Evolutionary conservation across 2,329 filamentous ascomycete genomes (phyloP).

Genomic region (Beauveria asiatica): DNA sequence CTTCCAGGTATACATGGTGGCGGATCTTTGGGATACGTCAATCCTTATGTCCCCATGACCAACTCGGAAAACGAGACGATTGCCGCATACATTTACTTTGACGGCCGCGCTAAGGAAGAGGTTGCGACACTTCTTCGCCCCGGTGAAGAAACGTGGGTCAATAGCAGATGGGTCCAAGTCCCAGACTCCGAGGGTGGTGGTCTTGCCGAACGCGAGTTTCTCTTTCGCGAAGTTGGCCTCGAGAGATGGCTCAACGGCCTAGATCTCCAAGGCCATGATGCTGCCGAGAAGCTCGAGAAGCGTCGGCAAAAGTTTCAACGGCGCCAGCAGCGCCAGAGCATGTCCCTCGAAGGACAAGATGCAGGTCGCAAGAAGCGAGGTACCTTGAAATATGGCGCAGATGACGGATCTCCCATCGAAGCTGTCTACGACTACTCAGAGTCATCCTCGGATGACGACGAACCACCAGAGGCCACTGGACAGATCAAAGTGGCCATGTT

Average conservation of each 20-base stretch:
- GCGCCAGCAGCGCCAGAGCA: slow-evolving; percentile 56
- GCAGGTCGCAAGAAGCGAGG: slow-evolving; percentile 27
- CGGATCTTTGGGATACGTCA: slow-evolving; percentile 49
- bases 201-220: slow-evolving; percentile 88
- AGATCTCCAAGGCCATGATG: slow-evolving; percentile 88
- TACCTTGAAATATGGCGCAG: slow-evolving; percentile 72
- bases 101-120: slow-evolving; percentile 90
- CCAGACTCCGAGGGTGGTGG: slow-evolving; percentile 86
- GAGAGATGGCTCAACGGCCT: slow-evolving; percentile 95
- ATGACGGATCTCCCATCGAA: slow-evolving; percentile 67
- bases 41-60: slow-evolving; percentile 86
- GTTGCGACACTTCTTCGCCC: slow-evolving; percentile 87
- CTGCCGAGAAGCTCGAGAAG: slow-evolving; percentile 81
- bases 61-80: slow-evolving; percentile 93
- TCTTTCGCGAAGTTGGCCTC: slow-evolving; percentile 93
- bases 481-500: slow-evolving; percentile 99
- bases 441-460: slow-evolving; percentile 69
- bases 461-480: slow-evolving; percentile 85
- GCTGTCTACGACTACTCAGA: slow-evolving; percentile 60
- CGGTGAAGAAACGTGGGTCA: slow-evolving; percentile 98
- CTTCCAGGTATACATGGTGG: slow-evolving; percentile 40
- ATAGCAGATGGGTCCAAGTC: slow-evolving; percentile 94
- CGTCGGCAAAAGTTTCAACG: slow-evolving; percentile 72
- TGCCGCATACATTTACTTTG: slow-evolving; percentile 98
- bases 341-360: slow-evolving; percentile 26